Evolutionary conservation across 306 rosid species (phyloP).

Genomic region (Nissolia schottii): DNA sequence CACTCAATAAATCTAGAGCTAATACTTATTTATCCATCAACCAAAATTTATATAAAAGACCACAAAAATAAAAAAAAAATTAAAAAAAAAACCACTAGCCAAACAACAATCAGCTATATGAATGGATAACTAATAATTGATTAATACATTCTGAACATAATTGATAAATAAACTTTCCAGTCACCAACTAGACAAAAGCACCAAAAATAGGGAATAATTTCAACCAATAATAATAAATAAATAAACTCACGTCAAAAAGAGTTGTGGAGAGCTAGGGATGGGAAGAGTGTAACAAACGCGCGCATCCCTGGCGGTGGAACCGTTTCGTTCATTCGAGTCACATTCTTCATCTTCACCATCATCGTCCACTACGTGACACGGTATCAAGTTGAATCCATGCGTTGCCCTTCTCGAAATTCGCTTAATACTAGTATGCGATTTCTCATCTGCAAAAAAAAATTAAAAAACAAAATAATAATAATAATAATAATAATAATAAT

Average conservation of each 20-base stretch:
- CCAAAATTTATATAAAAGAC: not conserved
- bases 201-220: not conserved
- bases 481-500: too few species aligned
- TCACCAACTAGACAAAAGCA: not conserved
- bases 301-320: slow-evolving; percentile 41
- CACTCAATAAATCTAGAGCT: not conserved
- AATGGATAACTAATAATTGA: not conserved
- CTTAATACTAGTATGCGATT: slow-evolving; percentile 37
- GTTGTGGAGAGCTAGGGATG: slow-evolving; percentile 44
- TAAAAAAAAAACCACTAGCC: not conserved
- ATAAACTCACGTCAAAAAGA: slow-evolving; percentile 51
- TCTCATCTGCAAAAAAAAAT: slow-evolving; percentile 36
- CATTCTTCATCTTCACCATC: slow-evolving; percentile 22
- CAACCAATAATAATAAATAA: not conserved
- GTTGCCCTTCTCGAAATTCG: slow-evolving; percentile 61
- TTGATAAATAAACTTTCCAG: not conserved
- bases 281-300: slow-evolving; percentile 73
- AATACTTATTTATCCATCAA: not conserved
- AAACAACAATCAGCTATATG: not conserved
- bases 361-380: slow-evolving; percentile 24
- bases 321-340: slow-evolving; percentile 1
- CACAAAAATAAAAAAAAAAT: not conserved
- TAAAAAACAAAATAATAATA: not conserved
- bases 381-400: slow-evolving; percentile 80
- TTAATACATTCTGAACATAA: not conserved